Evolutionary conservation across 2,329 filamentous ascomycete genomes (phyloP).

Genomic region (Aspergillus spinulosporus): DNA sequence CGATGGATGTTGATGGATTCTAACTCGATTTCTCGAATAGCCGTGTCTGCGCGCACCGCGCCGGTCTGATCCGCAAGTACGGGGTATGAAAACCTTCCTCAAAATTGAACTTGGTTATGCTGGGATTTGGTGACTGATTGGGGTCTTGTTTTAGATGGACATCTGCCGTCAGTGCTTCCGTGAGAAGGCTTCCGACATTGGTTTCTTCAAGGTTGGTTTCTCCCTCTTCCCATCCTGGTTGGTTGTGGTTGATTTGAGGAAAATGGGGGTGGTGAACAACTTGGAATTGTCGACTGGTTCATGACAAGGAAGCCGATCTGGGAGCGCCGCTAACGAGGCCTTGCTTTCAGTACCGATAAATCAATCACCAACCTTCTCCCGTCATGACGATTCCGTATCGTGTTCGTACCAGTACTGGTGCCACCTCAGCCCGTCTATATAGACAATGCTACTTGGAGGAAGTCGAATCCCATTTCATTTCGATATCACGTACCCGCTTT

Average conservation of each 20-base stretch:
- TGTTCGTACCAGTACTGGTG: slow-evolving; percentile 14
- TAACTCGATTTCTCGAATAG: slow-evolving; percentile 45
- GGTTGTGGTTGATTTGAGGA: background rate
- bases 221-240: background rate
- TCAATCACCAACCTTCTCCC: slow-evolving; percentile 31
- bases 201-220: slow-evolving; percentile 64
- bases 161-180: slow-evolving; percentile 71
- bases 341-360: slow-evolving; percentile 37
- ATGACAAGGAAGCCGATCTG: background rate
- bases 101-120: too few relatives aligned
- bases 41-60: slow-evolving; percentile 88
- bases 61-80: slow-evolving; percentile 99
- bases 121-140: slow-evolving; percentile 20
- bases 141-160: slow-evolving; percentile 36
- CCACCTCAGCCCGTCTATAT: background rate
- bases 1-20: slow-evolving; percentile 17
- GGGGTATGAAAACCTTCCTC: slow-evolving; percentile 51
- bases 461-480: background rate
- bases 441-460: background rate
- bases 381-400: slow-evolving; percentile 33
- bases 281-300: background rate
- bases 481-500: background rate
- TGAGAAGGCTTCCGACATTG: slow-evolving; percentile 67
- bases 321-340: slow-evolving; percentile 20
- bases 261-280: background rate